These are phyloP conservation scores for Cyberlindnera mycetangii DNA, from an alignment of 805 yeast genomes.

Conservation along the genomic window DNA sequence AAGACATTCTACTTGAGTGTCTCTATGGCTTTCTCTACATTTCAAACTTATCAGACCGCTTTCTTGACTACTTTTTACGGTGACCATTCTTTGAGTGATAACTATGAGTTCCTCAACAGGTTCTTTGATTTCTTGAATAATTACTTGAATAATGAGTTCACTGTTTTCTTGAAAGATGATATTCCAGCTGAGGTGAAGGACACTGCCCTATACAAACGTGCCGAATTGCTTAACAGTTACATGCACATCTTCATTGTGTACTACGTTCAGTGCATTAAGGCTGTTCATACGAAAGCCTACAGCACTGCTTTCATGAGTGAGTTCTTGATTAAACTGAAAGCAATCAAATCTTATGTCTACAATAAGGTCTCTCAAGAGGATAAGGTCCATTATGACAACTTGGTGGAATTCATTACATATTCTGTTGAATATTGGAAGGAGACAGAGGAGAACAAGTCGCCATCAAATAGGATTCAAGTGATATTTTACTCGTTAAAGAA, in stretches of 20 bases:
- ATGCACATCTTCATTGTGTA: slow-evolving; percentile 24
- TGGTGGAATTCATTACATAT: slow-evolving; percentile 15
- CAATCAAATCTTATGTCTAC: slow-evolving; percentile 18
- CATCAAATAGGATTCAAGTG: slow-evolving; percentile 25
- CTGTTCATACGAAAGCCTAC: slow-evolving; percentile 33
- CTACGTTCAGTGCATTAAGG: slow-evolving; percentile 31
- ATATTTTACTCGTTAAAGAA: slow-evolving; percentile 27
- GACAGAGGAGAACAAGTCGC: slow-evolving; percentile 2
- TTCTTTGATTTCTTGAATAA: slow-evolving; percentile 22
- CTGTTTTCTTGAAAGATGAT: slow-evolving; percentile 17
- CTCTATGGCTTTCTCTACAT: slow-evolving; percentile 24
- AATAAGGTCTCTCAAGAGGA: slow-evolving; percentile 13
- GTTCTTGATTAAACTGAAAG: slow-evolving; percentile 23
- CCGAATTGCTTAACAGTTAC: slow-evolving; percentile 20
- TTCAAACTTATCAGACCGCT: slow-evolving; percentile 26
- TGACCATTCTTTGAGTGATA: slow-evolving; percentile 22
- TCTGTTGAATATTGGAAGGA: slow-evolving; percentile 20
- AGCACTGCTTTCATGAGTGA: slow-evolving; percentile 29
- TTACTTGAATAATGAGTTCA: slow-evolving; percentile 22
- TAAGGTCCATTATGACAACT: slow-evolving; percentile 16
- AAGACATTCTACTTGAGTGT: slow-evolving; percentile 21
- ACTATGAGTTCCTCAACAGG: slow-evolving; percentile 21
- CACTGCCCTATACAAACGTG: slow-evolving; percentile 18
- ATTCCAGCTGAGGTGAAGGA: slow-evolving; percentile 10
- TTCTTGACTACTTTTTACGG: slow-evolving; percentile 24